These are phyloP conservation scores for Candida orba DNA, from an alignment of 805 yeast species.

Conservation along the genomic window DNA sequence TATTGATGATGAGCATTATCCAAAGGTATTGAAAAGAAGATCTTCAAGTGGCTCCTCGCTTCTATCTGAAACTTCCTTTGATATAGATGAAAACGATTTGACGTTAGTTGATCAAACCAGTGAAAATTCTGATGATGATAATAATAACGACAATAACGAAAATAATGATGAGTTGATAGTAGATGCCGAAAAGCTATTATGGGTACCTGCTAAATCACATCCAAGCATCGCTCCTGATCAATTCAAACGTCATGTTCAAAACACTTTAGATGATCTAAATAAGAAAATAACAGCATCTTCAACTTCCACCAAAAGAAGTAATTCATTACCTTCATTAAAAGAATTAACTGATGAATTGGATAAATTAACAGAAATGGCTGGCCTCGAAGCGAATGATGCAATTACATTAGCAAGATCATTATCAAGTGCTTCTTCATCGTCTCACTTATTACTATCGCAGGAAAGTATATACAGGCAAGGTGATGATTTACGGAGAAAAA, in stretches of 20 bases:
- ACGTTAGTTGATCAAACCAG: slow-evolving; percentile 6
- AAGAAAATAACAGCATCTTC: slow-evolving; percentile 7
- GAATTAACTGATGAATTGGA: slow-evolving; percentile 73
- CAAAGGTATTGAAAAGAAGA: slow-evolving; percentile 4
- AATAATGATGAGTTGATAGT: slow-evolving; percentile 15
- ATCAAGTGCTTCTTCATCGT: slow-evolving; percentile 61
- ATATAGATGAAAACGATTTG: slow-evolving; percentile 7
- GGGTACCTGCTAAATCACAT: slow-evolving; percentile 96
- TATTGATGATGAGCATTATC: slow-evolving; percentile 3
- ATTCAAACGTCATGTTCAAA: slow-evolving; percentile 58
- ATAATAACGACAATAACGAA: background rate
- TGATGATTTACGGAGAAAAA: slow-evolving; percentile 1
- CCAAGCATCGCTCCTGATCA: slow-evolving; percentile 95
- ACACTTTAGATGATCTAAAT: slow-evolving; percentile 25
- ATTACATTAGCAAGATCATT: slow-evolving; percentile 75
- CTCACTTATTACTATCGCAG: slow-evolving; percentile 12
- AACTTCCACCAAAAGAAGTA: slow-evolving; percentile 2
- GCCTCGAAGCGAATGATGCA: slow-evolving; percentile 73
- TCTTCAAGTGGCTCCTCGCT: slow-evolving; percentile 14
- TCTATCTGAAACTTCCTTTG: slow-evolving; percentile 8
- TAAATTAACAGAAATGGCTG: slow-evolving; percentile 67
- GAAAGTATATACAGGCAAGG: slow-evolving; percentile 1
- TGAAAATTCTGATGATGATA: too few species aligned
- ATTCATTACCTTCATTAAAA: slow-evolving; percentile 52
- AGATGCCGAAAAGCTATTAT: slow-evolving; percentile 48